phyloP scores from a whole-genome alignment of 306 rosid genomes.

The Castanea crenata region DNA sequence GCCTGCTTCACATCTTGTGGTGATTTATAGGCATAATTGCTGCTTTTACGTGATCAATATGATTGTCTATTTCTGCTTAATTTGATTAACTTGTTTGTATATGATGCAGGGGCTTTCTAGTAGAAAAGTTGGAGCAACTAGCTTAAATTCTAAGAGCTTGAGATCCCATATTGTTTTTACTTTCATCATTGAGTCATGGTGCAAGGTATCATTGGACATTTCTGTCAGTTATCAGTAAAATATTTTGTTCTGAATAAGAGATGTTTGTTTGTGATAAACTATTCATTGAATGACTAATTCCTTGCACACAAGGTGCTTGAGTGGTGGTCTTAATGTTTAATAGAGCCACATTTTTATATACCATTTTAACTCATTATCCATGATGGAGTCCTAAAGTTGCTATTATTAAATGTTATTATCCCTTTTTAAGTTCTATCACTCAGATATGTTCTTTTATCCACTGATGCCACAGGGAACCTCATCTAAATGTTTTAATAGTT shows the following conservation, averaged over 20 bases:
- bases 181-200: too few species aligned
- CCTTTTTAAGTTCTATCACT: background rate
- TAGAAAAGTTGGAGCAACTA: slow-evolving; percentile 90
- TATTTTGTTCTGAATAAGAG: too few species aligned
- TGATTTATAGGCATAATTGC: background rate
- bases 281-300: background rate
- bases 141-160: slow-evolving; percentile 85
- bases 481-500: slow-evolving; percentile 78
- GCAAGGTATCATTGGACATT: too few species aligned
- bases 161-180: too few species aligned
- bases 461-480: slow-evolving; percentile 57
- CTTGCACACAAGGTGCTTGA: background rate
- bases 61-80: background rate
- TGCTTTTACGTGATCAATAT: slow-evolving; percentile 9
- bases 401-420: background rate
- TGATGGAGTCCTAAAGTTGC: background rate
- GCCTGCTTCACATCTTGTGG: background rate
- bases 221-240: too few species aligned
- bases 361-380: background rate
- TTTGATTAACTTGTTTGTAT: slow-evolving; percentile 7
- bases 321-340: background rate
- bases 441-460: slow-evolving; percentile 17
- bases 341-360: background rate
- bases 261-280: background rate
- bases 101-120: slow-evolving; percentile 88